A percentile compares a stretch with the other conserved stretches of the same genome.
Evolutionary conservation across 345 rosid genomes (phyloP).

Genomic region (Ceriops zippeliana): DNA sequence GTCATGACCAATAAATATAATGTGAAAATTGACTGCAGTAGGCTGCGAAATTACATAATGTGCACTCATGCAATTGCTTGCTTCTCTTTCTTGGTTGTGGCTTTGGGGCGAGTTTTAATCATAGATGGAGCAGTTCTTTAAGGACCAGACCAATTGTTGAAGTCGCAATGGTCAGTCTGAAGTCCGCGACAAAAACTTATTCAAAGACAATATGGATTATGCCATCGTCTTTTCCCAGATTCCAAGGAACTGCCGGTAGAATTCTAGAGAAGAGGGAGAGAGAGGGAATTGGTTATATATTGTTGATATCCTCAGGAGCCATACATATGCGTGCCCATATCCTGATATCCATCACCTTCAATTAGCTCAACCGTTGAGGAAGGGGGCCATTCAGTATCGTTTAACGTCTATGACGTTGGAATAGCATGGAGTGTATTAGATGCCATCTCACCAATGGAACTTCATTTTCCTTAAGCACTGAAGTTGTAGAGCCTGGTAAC

Average conservation of each 20-base stretch:
- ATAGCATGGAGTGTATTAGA: conserved; percentile 11
- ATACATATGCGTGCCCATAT: too few species aligned
- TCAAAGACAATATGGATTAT: background rate
- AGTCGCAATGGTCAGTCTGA: conserved; percentile 21
- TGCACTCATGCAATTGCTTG: background rate
- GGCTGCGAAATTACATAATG: too few species aligned
- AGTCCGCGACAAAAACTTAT: conserved; percentile 34
- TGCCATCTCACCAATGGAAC: conserved; percentile 23
- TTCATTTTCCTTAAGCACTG: conserved; percentile 16
- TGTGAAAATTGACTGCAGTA: too few species aligned
- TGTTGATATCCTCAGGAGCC: conserved; percentile 2
- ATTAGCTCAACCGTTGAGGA: conserved; percentile 20
- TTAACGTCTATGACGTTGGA: background rate
- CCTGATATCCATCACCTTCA: conserved; percentile 24
- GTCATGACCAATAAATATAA: too few species aligned
- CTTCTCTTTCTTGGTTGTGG: background rate
- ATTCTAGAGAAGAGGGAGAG: background rate
- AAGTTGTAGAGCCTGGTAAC: too few species aligned
- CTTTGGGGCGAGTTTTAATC: background rate
- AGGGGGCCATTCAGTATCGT: conserved; percentile 12
- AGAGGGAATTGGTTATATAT: background rate
- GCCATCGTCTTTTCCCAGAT: background rate
- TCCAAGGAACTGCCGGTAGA: background rate
- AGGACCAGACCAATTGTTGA: background rate
- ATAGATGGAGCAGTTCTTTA: background rate